Evolutionary conservation across 805 yeast genomes (phyloP).

Genomic region (Danielia reshetovae): DNA sequence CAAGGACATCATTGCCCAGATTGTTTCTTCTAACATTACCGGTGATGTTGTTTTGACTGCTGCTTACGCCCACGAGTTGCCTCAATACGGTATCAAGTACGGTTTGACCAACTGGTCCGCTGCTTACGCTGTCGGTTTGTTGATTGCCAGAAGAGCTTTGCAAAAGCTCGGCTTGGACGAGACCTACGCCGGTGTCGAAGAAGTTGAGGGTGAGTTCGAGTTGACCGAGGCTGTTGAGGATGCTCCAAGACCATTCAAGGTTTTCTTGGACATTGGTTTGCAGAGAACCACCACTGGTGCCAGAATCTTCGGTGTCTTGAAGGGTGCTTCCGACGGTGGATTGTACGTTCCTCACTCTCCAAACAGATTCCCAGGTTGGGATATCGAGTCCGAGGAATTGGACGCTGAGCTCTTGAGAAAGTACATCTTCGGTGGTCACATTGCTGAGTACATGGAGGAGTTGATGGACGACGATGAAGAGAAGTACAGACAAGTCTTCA

Average conservation of each 20-base stretch:
- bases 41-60: slow-evolving; percentile 96
- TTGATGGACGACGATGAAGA: slow-evolving; percentile 99
- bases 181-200: slow-evolving; percentile 98
- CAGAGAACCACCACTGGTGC: slow-evolving; percentile 99
- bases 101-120: slow-evolving; percentile 99
- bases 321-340: slow-evolving; percentile 99
- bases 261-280: slow-evolving; percentile 97
- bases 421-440: slow-evolving; percentile 99
- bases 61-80: slow-evolving; percentile 98
- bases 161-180: slow-evolving; percentile 97
- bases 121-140: slow-evolving; percentile 97
- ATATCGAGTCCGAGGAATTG: slow-evolving; percentile 95
- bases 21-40: slow-evolving; percentile 91
- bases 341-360: slow-evolving; percentile 98
- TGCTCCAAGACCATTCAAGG: slow-evolving; percentile 99
- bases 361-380: slow-evolving; percentile 99
- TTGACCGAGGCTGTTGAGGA: slow-evolving; percentile 99
- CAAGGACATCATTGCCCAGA: slow-evolving; percentile 98
- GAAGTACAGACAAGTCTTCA: slow-evolving; percentile 95
- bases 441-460: slow-evolving; percentile 99
- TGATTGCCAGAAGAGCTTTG: slow-evolving; percentile 98
- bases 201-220: slow-evolving; percentile 98
- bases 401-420: slow-evolving; percentile 96
- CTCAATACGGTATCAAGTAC: slow-evolving; percentile 94
- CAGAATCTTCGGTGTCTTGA: slow-evolving; percentile 97